Evolutionary conservation across 352 stramenopile genomes (phyloP).

Genomic region (Phytophthora melonis): DNA sequence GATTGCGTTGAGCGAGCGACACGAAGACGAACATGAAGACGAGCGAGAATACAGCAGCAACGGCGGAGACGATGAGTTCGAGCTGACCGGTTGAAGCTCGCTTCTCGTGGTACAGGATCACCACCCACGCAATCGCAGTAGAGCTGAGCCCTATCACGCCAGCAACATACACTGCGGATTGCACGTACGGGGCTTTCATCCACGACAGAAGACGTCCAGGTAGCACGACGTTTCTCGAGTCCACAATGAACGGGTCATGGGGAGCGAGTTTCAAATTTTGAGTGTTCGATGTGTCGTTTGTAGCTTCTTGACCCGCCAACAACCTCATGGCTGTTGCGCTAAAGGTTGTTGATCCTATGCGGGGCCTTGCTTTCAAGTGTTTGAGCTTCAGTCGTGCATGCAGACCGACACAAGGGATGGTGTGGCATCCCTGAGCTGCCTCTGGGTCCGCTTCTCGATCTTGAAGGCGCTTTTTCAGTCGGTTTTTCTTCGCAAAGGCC

Average conservation of each 20-base stretch:
- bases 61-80: background rate
- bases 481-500: slow-evolving; percentile 18
- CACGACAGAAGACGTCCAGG: slow-evolving; percentile 6
- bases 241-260: slow-evolving; percentile 14
- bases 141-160: slow-evolving; percentile 17
- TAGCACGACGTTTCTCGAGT: slow-evolving; percentile 19
- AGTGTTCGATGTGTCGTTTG: background rate
- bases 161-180: slow-evolving; percentile 5
- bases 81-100: background rate
- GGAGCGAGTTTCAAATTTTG: slow-evolving; percentile 19
- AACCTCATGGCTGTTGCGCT: background rate
- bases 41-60: slow-evolving; percentile 14
- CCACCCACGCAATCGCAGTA: slow-evolving; percentile 14
- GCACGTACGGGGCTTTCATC: slow-evolving; percentile 8
- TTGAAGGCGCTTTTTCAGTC: slow-evolving; percentile 2
- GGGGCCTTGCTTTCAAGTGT: background rate
- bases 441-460: slow-evolving; percentile 16
- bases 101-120: slow-evolving; percentile 10
- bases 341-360: slow-evolving; percentile 6
- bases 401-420: slow-evolving; percentile 21
- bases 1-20: slow-evolving; percentile 23
- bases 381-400: slow-evolving; percentile 21
- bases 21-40: slow-evolving; percentile 15
- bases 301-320: background rate
- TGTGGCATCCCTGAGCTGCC: slow-evolving; percentile 10